A percentile compares a stretch with the other conserved stretches of the same genome.
These are phyloP conservation scores for Aspergillus sp. DNA, from an alignment of 2,329 filamentous ascomycete genomes.

Conservation along the genomic window DNA sequence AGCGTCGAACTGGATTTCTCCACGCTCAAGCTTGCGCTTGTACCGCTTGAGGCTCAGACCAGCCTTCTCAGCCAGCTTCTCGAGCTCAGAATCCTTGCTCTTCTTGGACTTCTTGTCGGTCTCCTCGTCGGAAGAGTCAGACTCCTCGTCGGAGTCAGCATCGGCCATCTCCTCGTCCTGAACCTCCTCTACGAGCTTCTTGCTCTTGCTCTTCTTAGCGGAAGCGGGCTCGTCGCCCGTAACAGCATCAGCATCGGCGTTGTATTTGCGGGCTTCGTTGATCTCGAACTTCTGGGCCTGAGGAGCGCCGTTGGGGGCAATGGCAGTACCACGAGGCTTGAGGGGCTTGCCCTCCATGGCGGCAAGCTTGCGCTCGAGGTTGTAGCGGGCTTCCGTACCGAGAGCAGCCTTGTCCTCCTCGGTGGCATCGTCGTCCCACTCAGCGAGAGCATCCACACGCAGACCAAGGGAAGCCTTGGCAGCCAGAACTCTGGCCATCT, in stretches of 20 bases:
- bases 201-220: slow-evolving; percentile 38
- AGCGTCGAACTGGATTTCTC: slow-evolving; percentile 67
- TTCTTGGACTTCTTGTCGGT: slow-evolving; percentile 46
- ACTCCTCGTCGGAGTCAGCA: slow-evolving; percentile 37
- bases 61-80: slow-evolving; percentile 65
- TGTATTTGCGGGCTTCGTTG: slow-evolving; percentile 93
- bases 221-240: slow-evolving; percentile 61
- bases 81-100: slow-evolving; percentile 50
- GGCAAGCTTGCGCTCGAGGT: slow-evolving; percentile 53
- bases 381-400: slow-evolving; percentile 62
- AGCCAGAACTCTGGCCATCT: slow-evolving; percentile 94
- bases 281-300: slow-evolving; percentile 74
- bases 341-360: slow-evolving; percentile 86
- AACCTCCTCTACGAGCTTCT: slow-evolving; percentile 51
- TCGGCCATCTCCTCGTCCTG: slow-evolving; percentile 49
- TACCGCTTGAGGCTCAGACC: slow-evolving; percentile 75
- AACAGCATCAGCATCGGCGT: slow-evolving; percentile 87
- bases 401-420: slow-evolving; percentile 87
- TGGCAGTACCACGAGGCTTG: slow-evolving; percentile 71
- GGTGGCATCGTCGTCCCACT: slow-evolving; percentile 74
- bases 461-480: slow-evolving; percentile 92
- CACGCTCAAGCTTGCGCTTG: slow-evolving; percentile 74
- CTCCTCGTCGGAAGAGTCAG: slow-evolving; percentile 30
- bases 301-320: slow-evolving; percentile 71
- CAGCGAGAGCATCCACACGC: slow-evolving; percentile 84